Evolutionary conservation across 768 basidiomycete genomes (phyloP).

Genomic region (Auriculariales sp.): DNA sequence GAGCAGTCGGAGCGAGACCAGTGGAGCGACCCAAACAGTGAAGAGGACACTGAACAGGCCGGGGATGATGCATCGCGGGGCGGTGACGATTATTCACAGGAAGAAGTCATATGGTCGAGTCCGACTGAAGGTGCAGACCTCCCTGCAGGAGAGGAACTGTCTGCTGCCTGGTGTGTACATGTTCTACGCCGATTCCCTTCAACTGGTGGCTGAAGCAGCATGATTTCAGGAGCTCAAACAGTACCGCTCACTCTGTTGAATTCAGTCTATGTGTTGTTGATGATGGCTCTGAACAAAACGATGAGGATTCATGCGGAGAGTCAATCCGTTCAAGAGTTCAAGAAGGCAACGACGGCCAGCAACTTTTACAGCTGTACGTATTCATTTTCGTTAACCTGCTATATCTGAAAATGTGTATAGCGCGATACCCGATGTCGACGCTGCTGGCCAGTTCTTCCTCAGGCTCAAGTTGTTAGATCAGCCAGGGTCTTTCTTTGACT

Average conservation of each 20-base stretch:
- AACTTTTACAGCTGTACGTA: too few relatives aligned
- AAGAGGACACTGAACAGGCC: background rate
- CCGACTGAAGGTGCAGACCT: background rate
- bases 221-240: background rate
- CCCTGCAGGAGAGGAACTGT: background rate
- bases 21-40: too few relatives aligned
- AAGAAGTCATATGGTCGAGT: background rate
- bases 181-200: too few relatives aligned
- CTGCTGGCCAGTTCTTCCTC: background rate
- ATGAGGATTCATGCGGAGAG: background rate
- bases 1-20: too few relatives aligned
- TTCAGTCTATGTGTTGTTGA: background rate
- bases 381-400: too few relatives aligned
- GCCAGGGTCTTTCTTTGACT: too few relatives aligned
- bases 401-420: background rate
- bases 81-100: background rate
- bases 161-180: background rate
- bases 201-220: too few relatives aligned
- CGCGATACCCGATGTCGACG: background rate
- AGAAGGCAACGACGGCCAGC: too few relatives aligned
- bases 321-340: too few relatives aligned
- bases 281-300: background rate
- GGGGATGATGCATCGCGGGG: background rate
- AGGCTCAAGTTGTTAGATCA: too few relatives aligned
- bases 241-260: background rate